phyloP scores from a whole-genome alignment of 2,329 filamentous ascomycete species.

The Penicillium sp. region DNA sequence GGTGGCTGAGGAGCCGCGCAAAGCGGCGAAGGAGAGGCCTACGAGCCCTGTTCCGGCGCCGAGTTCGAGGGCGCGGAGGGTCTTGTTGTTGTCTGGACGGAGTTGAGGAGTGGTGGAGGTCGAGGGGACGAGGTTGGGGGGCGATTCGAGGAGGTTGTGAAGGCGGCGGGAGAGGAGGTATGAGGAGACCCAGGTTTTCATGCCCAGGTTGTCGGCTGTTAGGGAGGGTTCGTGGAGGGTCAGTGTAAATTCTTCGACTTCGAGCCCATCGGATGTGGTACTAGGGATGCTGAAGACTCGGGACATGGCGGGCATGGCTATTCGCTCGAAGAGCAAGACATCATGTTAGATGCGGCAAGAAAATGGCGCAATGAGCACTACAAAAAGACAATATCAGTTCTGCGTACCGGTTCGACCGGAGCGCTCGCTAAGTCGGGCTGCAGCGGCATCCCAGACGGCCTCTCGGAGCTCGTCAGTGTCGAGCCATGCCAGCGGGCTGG shows the following conservation, averaged over 20 bases:
- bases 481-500: slow-evolving; percentile 40
- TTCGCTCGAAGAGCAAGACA: too few species aligned
- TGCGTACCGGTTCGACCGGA: slow-evolving; percentile 62
- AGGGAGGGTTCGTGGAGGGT: slow-evolving; percentile 76
- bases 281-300: slow-evolving; percentile 53
- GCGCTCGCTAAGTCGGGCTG: slow-evolving; percentile 69
- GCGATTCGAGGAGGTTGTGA: slow-evolving; percentile 26
- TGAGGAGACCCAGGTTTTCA: slow-evolving; percentile 93
- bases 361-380: too few species aligned
- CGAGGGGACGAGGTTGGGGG: slow-evolving; percentile 26
- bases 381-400: too few species aligned
- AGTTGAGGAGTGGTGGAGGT: slow-evolving; percentile 15
- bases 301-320: slow-evolving; percentile 56
- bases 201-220: slow-evolving; percentile 78
- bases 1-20: slow-evolving; percentile 48
- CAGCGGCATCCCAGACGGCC: slow-evolving; percentile 63
- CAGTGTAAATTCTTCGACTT: slow-evolving; percentile 53
- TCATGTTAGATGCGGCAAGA: too few species aligned
- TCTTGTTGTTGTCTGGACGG: slow-evolving; percentile 15
- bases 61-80: slow-evolving; percentile 57
- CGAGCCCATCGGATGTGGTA: slow-evolving; percentile 31
- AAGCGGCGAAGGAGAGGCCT: slow-evolving; percentile 69
- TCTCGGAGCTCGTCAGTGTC: slow-evolving; percentile 39
- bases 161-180: slow-evolving; percentile 74
- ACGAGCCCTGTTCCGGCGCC: slow-evolving; percentile 88